A percentile compares a stretch with the other conserved stretches of the same genome.
Conservation (phyloP, 1,139 yeast genomes). For the Wickerhamiella infanticola region DNA sequence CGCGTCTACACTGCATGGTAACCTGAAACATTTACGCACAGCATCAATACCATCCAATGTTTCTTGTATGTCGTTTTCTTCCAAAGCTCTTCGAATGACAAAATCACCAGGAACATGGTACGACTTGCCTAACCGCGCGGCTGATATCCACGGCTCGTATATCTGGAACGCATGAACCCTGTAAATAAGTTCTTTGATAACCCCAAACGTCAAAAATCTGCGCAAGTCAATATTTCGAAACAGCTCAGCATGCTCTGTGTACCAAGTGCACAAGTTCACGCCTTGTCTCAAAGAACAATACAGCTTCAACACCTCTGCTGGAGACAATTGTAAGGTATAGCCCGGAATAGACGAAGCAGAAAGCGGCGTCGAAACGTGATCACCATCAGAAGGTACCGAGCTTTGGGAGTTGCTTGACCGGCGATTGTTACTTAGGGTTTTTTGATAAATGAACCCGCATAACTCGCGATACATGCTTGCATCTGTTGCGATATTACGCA, state of each 20-base stretch:
- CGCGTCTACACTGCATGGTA: constrained; percentile 12
- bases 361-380: background rate
- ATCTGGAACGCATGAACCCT: constrained; percentile 69
- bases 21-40: constrained; percentile 1
- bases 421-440: background rate
- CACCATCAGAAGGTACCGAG: background rate
- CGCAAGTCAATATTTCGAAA: constrained; percentile 62
- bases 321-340: background rate
- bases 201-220: constrained; percentile 75
- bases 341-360: background rate
- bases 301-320: constrained; percentile 39
- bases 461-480: constrained; percentile 66
- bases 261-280: constrained; percentile 70
- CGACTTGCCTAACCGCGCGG: background rate
- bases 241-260: constrained; percentile 40
- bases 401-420: background rate
- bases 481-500: constrained; percentile 50
- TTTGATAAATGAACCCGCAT: constrained; percentile 48
- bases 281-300: constrained; percentile 74
- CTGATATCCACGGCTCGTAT: background rate
- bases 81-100: constrained; percentile 8
- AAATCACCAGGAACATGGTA: background rate
- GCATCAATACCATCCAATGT: constrained; percentile 1
- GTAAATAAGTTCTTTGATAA: constrained; percentile 65
- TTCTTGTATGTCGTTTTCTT: constrained; percentile 7